Base-by-base conservation (phyloP, 768 basidiomycete species). In the Hygrophoropsis aurantiaca region DNA sequence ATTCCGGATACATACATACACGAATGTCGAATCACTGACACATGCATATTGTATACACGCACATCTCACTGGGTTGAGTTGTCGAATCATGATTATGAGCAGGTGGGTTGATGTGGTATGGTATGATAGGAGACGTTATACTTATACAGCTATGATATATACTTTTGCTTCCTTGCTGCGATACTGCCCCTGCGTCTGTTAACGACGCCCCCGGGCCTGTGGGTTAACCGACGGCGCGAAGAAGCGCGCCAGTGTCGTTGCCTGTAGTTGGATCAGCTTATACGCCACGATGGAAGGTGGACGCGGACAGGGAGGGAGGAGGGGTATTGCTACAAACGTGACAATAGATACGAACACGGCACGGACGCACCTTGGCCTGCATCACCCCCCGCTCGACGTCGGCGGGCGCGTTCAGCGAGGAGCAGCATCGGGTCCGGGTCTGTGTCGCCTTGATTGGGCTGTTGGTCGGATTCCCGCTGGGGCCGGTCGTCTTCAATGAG, bases 341-440 rank as follows among this genome's bases (percentile, higher is more conserved):
- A 21, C 15, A 55, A 24, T 5, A 18, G 9, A 42, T n/a, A 20
- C 15, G 15, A 42, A 11, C 11, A 35, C 15, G 15, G 6, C 19
- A 26, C 5, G 18, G 19, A 46, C 74, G 18, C 49, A 85, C 88
- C 75, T 84, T 89, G 52, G 60, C 47, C 43, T 81, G 74, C 45
- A 90, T 70, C 44, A 77, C 74, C 20, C 80, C 79, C 86, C 85
- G 90, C n/a, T 80, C 77, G 6, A 83, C 78, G 37, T 62, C 68
- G 32, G 77, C 64, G 16, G 79, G 77, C 26, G 83, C 74, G 51
- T 85, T 87, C 51, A 90, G 66, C 2, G 36, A 90, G 72, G 38
- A 91, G 67, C 78, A 90, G 74, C 44, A 87, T 53, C 9, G 88
- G 88, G 8, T 74, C n/a, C 58, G 55, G 6, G 51, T 52, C 10